Conservation (phyloP, 495 filamentous ascomycete species). For the Hypoxylon cercidicola region DNA sequence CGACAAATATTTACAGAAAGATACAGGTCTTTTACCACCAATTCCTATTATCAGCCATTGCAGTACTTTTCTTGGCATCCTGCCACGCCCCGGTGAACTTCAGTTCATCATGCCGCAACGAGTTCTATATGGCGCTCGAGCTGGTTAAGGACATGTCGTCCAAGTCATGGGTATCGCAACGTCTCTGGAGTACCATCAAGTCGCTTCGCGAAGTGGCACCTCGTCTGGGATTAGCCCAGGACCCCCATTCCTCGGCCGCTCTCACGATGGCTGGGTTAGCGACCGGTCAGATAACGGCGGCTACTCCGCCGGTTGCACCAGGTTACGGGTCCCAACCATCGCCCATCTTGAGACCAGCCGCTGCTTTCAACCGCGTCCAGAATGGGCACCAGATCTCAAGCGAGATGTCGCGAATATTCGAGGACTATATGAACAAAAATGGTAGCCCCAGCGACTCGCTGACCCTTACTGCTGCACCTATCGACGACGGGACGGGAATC, state of each 20-base stretch:
- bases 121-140: conserved; percentile 88
- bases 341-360: conserved; percentile 17
- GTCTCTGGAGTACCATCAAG: conserved; percentile 84
- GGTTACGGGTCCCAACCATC: conserved; percentile 27
- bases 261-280: conserved; percentile 49
- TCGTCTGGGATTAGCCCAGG: conserved; percentile 71
- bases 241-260: conserved; percentile 44
- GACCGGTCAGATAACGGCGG: conserved; percentile 34
- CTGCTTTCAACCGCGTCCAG: conserved; percentile 28
- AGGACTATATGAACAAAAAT: conserved; percentile 50
- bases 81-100: conserved; percentile 84
- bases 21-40: conserved; percentile 89
- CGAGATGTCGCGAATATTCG: conserved; percentile 60
- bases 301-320: conserved; percentile 24
- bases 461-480: conserved; percentile 10
- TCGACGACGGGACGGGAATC: conserved; percentile 11
- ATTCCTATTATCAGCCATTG: conserved; percentile 82
- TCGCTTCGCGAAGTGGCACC: conserved; percentile 83
- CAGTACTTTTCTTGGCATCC: conserved; percentile 84
- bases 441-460: conserved; percentile 18
- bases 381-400: conserved; percentile 56
- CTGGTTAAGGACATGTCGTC: conserved; percentile 82
- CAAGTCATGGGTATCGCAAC: conserved; percentile 80
- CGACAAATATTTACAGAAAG: conserved; percentile 81
- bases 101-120: conserved; percentile 75